phyloP scores from a whole-genome alignment of 768 basidiomycete species.

The Russula virescens region DNA sequence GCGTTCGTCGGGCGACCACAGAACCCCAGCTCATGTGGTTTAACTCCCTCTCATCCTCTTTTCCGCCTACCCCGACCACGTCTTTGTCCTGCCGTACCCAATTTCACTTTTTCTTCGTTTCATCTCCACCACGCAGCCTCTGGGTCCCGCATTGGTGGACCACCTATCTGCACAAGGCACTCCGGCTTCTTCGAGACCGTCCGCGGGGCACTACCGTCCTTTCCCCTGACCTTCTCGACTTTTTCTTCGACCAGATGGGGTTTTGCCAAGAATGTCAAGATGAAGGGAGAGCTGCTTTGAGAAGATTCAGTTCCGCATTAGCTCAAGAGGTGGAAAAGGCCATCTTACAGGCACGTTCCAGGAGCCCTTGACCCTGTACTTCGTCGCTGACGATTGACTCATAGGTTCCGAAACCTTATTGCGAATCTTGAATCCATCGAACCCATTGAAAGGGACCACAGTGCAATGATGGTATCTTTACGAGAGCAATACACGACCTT shows the following conservation, averaged over 20 bases:
- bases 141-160: slow-evolving; percentile 24
- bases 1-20: slow-evolving; percentile 11
- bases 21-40: slow-evolving; percentile 18
- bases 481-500: no score
- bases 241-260: slow-evolving; percentile 1
- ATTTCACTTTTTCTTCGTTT: slow-evolving; percentile 20
- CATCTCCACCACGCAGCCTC: slow-evolving; percentile 15
- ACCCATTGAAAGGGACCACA: not conserved
- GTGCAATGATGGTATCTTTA: not conserved
- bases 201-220: slow-evolving; percentile 17
- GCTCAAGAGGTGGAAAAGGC: slow-evolving; percentile 19
- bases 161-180: slow-evolving; percentile 13
- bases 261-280: slow-evolving; percentile 19
- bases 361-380: not conserved
- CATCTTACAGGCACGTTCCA: slow-evolving; percentile 13
- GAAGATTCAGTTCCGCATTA: slow-evolving; percentile 14
- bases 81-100: slow-evolving; percentile 15
- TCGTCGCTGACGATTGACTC: not conserved
- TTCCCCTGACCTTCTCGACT: slow-evolving; percentile 12
- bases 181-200: slow-evolving; percentile 12
- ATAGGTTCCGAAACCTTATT: slow-evolving; percentile 20
- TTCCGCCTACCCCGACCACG: slow-evolving; percentile 9
- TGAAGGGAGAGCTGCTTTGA: slow-evolving; percentile 16
- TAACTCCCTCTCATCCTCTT: slow-evolving; percentile 13
- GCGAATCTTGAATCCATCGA: slow-evolving; percentile 3